Evolutionary conservation across 768 basidiomycete species (phyloP), one percentile per base, ranked within the genome.

Genomic region (Dendrothele bispora): DNA sequence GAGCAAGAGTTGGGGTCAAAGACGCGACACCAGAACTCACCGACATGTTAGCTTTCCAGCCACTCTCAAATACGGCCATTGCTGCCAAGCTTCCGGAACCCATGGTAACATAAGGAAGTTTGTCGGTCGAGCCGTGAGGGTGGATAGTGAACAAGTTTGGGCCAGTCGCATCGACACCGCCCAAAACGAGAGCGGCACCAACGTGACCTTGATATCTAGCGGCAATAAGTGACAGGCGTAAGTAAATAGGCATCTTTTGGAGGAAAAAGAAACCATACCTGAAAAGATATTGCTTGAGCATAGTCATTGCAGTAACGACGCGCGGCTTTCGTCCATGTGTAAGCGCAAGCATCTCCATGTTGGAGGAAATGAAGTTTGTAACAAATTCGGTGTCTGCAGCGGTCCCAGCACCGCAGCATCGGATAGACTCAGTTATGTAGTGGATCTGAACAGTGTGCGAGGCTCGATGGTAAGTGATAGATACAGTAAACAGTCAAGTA

Each of bases 101-200:
- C 95, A 98, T 98, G 1, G 97, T 98, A 29, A 99, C 95, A 60
- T 95, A 99, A 0, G 97, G 97, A 18, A 99, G 77, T 68, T 98
- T 98, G 73, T 98, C 97, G 0, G 95, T 98, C 12, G 94, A 97
- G 3, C 97, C 97, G 68, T 99, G 95, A 0, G 97, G 94, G 51
- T 87, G 84, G 55, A 99, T 85, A 12, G 95, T 98, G 74, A 95
- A 98, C 12, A 99, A 83, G 49, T 98, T 94, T 10, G 95, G 80
- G 14, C 97, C 97, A 3, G 91, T 92, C 10, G 82, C 63, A 65
- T 99, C 97, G n/a, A 97, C 93, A 20, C 97, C 97, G 1, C 94
- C 97, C 26, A 99, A 81, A 11, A 99, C 95, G 27, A 99, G 84
- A 7, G 95, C 93, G 0, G 97, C 97, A 25, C 97, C 95, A 44